Conservation (phyloP, 768 basidiomycete genomes). For the Boletus tomentosulus region DNA sequence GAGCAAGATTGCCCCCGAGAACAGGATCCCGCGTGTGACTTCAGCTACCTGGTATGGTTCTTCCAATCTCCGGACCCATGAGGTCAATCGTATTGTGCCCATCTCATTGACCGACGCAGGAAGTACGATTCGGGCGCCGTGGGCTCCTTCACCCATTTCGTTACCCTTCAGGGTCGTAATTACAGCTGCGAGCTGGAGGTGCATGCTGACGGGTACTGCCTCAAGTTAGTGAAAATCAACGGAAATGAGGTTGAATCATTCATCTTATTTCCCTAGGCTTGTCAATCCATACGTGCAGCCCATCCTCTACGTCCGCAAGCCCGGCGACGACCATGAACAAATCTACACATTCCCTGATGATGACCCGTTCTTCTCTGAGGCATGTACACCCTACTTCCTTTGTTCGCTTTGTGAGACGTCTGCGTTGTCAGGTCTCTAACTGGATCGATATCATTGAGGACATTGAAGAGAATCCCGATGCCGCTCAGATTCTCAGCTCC, state of each 20-base stretch:
- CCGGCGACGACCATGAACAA: slow-evolving; percentile 76
- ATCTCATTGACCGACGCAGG: slow-evolving; percentile 39
- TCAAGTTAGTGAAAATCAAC: slow-evolving; percentile 51
- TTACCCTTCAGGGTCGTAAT: slow-evolving; percentile 86
- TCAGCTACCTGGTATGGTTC: slow-evolving; percentile 75
- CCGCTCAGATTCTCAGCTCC: slow-evolving; percentile 71
- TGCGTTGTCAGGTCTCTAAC: slow-evolving; percentile 54
- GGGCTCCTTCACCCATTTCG: slow-evolving; percentile 86
- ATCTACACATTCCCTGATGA: slow-evolving; percentile 70
- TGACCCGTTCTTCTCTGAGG: slow-evolving; percentile 93
- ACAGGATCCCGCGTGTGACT: slow-evolving; percentile 92
- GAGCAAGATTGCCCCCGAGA: slow-evolving; percentile 73
- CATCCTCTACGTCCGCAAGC: slow-evolving; percentile 78
- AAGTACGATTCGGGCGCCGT: slow-evolving; percentile 96
- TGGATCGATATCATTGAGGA: slow-evolving; percentile 88
- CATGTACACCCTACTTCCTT: slow-evolving; percentile 17
- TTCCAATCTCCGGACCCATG: slow-evolving; percentile 19
- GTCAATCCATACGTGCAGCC: slow-evolving; percentile 95
- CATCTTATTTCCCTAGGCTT: slow-evolving; percentile 44
- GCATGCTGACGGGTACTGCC: slow-evolving; percentile 87
- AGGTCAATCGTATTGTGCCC: slow-evolving; percentile 10
- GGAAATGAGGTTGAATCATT: slow-evolving; percentile 7
- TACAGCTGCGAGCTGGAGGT: slow-evolving; percentile 96
- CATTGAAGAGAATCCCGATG: slow-evolving; percentile 82
- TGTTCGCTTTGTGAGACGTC: not conserved